Evolutionary conservation across 2,329 filamentous ascomycete species (phyloP).

Genomic region (Trichophyton mentagrophytes): DNA sequence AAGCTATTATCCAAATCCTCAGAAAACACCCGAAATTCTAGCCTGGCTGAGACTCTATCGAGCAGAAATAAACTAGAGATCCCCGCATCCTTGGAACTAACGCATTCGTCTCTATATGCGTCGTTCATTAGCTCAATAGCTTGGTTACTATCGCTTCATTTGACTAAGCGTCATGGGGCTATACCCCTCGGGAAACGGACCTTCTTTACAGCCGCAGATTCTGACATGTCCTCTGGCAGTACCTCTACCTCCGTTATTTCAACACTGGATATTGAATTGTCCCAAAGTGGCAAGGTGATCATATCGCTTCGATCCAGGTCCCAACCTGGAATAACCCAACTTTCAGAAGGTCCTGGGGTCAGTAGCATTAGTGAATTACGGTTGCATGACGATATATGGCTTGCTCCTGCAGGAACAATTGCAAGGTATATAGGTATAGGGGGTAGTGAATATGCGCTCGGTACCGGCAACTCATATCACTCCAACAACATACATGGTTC

Average conservation of each 20-base stretch:
- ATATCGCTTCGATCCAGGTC: slow-evolving; percentile 26
- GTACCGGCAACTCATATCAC: not conserved
- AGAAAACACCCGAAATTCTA: slow-evolving; percentile 2
- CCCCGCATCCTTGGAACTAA: slow-evolving; percentile 5
- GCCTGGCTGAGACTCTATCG: not conserved
- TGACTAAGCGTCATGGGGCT: slow-evolving; percentile 24
- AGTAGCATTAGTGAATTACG: slow-evolving; percentile 12
- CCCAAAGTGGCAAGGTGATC: slow-evolving; percentile 25
- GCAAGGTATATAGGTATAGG: slow-evolving; percentile 9
- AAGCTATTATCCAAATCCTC: slow-evolving; percentile 7
- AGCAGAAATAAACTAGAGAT: slow-evolving; percentile 3
- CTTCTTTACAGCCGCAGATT: slow-evolving; percentile 26
- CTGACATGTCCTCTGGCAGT: slow-evolving; percentile 14
- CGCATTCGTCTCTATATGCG: slow-evolving; percentile 24
- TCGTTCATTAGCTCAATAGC: slow-evolving; percentile 30
- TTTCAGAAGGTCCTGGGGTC: slow-evolving; percentile 17
- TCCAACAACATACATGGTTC: not conserved
- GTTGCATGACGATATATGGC: slow-evolving; percentile 25
- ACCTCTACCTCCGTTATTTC: slow-evolving; percentile 14
- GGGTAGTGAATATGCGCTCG: not conserved
- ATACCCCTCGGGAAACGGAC: slow-evolving; percentile 31
- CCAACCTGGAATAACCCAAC: slow-evolving; percentile 26
- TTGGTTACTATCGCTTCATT: slow-evolving; percentile 25
- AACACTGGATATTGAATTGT: slow-evolving; percentile 28
- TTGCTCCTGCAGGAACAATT: slow-evolving; percentile 25